Base-by-base conservation (phyloP, 768 basidiomycete genomes). In the Kwoniella heveanensis region DNA sequence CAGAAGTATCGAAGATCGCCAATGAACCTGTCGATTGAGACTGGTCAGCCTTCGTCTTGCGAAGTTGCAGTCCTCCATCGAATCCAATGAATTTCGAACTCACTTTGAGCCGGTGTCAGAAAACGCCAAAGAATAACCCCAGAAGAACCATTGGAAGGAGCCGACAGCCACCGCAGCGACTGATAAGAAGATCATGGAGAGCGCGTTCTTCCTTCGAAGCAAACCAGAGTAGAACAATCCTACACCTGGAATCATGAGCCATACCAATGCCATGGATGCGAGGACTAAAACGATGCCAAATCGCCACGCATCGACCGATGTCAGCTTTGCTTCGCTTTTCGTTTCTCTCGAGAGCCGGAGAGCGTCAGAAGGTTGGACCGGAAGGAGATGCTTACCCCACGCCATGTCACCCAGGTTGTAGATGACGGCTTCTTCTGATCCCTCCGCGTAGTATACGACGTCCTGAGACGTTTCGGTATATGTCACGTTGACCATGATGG, bases 121-220 rank as follows among this genome's bases (percentile, higher is more conserved):
- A 81, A 94, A 94, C 1, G 90, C 89, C 30, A 94, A 83, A 1
- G 92, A 89, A 81, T 92, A 94, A 79, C 61, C 62, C 94, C 94
- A 96, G 84, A 95, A 93, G 83, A 79, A 78, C 78, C 78, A 80
- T 57, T 79, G 79, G 70, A 80, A 74, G 22, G 68, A 63, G n/a
- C 68, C 77, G 48, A 82, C 78, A 15, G 77, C 73, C 56, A 80
- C 68, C 52, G 79, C 79, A 9, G 80, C 79, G 36, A 82, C 55
- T 2, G 71, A 69, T 7, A 82, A 61, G 73, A 77, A 78, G 39
- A 83, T 65, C 80, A 82, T 81, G 22, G 80, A 81, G 10, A 83
- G 74, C 0, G 82, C 82, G 62, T 82, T 83, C 69, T 83, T 83
- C 1, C 82, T 60, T 22, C 82, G 65, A 19, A 83, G 65, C 8